Base-by-base conservation (phyloP, 2,329 filamentous ascomycete genomes). In the Alternaria sp. region DNA sequence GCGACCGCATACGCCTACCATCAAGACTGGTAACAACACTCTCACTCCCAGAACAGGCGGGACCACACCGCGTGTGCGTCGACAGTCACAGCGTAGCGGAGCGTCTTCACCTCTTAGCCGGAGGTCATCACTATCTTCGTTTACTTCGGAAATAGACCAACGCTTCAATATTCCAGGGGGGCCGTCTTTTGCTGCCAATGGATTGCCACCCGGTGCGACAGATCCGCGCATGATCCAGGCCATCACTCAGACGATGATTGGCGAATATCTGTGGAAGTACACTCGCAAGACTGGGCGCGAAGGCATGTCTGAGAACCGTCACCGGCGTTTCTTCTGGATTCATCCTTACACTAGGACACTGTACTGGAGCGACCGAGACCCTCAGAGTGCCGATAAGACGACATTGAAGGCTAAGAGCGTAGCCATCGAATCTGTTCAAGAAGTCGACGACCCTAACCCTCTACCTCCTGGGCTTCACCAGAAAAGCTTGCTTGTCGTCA, bases 181-280 rank as follows among this genome's bases (percentile, higher is more conserved):
- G 15, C 69, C 69, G 17, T 87, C 87, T 46, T 85, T 79, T 62
- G 64, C 65, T 45, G 83, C 85, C 26, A 80, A 84, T 50, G 90
- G 90, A 13, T 87, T 96, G 64, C 88, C 89, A 10, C 84, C 89
- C 23, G 74, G 77, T 19, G 87, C 88, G 67, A 97, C 93, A 6
- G 96, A 99, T 81, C 95, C 95, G 66, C 92, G 95, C 72, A 97
- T 99, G 93, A 98, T 99, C 71, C 93, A 97, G 82, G 96, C 96
- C 52, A 97, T 99, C 69, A 99, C 96, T 3, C 95, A 99, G 81
- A 98, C 96, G 17, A 99, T 99, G 96, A 98, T 99, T 76, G 96
- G 96, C 59, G 96, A 99, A 79, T 98, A 95, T 79, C 85, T 99
- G 44, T 99, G 96, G 96, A 99, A 99, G 80, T 99, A 99, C 81